These are phyloP conservation scores for Malassezia dermatis DNA, from an alignment of 1,284 basidiomycete species.

Conservation along the genomic window DNA sequence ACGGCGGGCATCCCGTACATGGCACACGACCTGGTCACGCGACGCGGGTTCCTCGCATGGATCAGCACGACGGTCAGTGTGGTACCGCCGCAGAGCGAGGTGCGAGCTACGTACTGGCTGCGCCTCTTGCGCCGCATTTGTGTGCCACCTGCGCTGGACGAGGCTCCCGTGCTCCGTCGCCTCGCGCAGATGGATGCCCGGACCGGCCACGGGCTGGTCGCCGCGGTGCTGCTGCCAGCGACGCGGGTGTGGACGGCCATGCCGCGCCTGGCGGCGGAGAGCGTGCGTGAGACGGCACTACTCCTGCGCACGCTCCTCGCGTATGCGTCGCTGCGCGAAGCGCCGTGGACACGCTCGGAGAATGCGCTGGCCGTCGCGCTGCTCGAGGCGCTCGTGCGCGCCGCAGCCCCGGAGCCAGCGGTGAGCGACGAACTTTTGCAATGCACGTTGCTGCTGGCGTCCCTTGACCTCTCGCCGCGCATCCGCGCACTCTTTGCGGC, in stretches of 20 bases:
- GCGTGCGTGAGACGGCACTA: neutral
- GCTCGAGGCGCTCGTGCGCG: neutral
- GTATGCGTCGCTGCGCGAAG: constrained; percentile 1
- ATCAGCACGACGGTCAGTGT: constrained; percentile 21
- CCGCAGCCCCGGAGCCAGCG: neutral
- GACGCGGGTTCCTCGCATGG: constrained; percentile 27
- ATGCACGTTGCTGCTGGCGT: neutral
- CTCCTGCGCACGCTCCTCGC: neutral
- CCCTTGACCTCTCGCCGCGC: neutral
- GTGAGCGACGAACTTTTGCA: neutral
- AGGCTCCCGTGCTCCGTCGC: neutral
- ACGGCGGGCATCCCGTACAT: constrained; percentile 19
- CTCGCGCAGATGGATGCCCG: constrained; percentile 22
- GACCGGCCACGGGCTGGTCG: constrained; percentile 16
- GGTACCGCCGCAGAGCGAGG: constrained; percentile 7
- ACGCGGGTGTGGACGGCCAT: neutral
- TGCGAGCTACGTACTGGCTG: constrained; percentile 5
- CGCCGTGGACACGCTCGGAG: neutral
- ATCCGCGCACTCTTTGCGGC: neutral
- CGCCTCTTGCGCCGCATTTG: neutral
- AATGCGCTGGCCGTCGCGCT: neutral
- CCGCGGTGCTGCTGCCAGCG: constrained; percentile 8
- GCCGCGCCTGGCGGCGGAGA: neutral
- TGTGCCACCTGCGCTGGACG: constrained; percentile 9
- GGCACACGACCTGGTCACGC: constrained; percentile 23